Evolutionary conservation across 2,329 filamentous ascomycete genomes (phyloP), one percentile per base, ranked within the genome.

Genomic region (Pyrenochaeta sp.): DNA sequence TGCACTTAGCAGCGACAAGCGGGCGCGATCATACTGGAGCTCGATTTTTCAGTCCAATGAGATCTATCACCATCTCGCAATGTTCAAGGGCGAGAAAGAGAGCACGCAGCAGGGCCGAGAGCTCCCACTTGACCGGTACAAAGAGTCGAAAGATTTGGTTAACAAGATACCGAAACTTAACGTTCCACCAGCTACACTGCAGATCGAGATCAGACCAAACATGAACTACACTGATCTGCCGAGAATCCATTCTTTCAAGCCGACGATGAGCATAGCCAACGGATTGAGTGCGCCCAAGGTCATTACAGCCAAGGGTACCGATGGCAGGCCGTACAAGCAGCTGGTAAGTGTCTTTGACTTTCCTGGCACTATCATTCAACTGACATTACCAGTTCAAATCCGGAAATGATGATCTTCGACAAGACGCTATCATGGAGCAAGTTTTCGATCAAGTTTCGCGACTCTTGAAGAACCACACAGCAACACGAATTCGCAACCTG

Each of bases 351-450:
- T 15, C 32, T 13, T 30, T 25, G 3, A 24, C 27, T 42, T 27
- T n/a, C 13, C 12, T 44, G 22, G 2, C 10, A 28, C n/a, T 32
- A 28, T 25, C 30, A n/a, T 22, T 19, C 49, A 12, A 36, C 58
- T 64, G 48, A 65, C 54, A 27, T 37, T 43, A 6, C 40, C 28
- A 88, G 83, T 89, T 97, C 74, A 99, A 99, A 83, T 93, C 93
- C 61, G 93, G 95, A 19, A 94, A 94, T 72, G 95, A 99, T 75
- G 94, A 99, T 74, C 85, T 99, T 12, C 91, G 96, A 8, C 95
- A 99, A 80, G 95, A 99, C 72, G 92, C 94, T 44, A 99, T 89
- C 82, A 99, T 99, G 96, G 96, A 99, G 78, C 95, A 99, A 78
- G 95, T 99, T 1, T 99, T 99, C 75, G 92, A 93, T 57, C 93